phyloP scores from a whole-genome alignment of 2,329 filamentous ascomycete species.

The Cercospora sp. region DNA sequence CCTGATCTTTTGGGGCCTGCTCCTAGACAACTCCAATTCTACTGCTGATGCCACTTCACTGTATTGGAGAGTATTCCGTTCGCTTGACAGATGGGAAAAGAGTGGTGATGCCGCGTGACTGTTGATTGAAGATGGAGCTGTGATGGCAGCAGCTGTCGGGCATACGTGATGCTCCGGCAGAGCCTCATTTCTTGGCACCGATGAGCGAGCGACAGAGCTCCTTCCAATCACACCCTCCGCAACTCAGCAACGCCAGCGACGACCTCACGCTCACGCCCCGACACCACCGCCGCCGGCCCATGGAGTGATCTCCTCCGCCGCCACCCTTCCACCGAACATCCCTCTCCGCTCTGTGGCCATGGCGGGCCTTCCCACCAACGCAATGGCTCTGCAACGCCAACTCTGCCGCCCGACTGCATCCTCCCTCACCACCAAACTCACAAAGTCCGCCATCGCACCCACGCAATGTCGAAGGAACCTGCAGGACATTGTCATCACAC shows the following conservation, averaged over 20 bases:
- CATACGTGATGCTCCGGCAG: slow-evolving; percentile 15
- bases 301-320: slow-evolving; percentile 21
- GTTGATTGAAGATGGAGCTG: slow-evolving; percentile 1
- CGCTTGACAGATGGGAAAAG: neutral
- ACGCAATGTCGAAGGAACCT: slow-evolving; percentile 43
- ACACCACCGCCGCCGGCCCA: slow-evolving; percentile 7
- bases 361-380: slow-evolving; percentile 35
- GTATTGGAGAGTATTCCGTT: neutral
- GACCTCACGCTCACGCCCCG: neutral
- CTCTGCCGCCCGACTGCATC: slow-evolving; percentile 36
- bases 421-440: slow-evolving; percentile 29
- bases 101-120: neutral
- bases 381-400: slow-evolving; percentile 39
- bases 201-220: slow-evolving; percentile 2
- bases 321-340: slow-evolving; percentile 2
- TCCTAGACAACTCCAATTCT: neutral
- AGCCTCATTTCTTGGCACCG: slow-evolving; percentile 14
- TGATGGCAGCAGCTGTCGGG: neutral
- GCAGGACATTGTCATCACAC: slow-evolving; percentile 87
- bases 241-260: neutral
- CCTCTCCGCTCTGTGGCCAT: slow-evolving; percentile 31
- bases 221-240: slow-evolving; percentile 11
- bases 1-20: neutral
- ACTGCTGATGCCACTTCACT: neutral
- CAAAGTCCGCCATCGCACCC: slow-evolving; percentile 30